Evolutionary conservation across 2,329 filamentous ascomycete genomes (phyloP).

Genomic region (Cadophora sp.): DNA sequence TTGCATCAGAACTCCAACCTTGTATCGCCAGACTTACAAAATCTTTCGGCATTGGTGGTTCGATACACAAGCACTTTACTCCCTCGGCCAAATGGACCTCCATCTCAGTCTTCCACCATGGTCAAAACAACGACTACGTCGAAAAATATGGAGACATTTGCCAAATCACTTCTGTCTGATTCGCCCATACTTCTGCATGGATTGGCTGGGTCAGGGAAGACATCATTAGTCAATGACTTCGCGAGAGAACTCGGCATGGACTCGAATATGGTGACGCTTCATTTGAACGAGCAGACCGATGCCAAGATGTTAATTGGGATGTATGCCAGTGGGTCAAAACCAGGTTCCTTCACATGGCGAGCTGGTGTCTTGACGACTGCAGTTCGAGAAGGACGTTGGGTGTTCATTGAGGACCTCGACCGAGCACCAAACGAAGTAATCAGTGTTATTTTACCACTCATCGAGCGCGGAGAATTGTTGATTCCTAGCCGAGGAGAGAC

Average conservation of each 20-base stretch:
- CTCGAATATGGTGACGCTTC: slow-evolving; percentile 86
- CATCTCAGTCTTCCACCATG: slow-evolving; percentile 57
- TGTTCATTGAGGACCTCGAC: slow-evolving; percentile 96
- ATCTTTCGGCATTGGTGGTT: slow-evolving; percentile 65
- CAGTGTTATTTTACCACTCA: slow-evolving; percentile 88
- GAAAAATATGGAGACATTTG: slow-evolving; percentile 74
- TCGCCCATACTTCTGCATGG: slow-evolving; percentile 84
- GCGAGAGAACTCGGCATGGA: slow-evolving; percentile 81
- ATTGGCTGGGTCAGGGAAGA: slow-evolving; percentile 88
- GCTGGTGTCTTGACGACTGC: slow-evolving; percentile 93
- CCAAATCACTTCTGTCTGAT: slow-evolving; percentile 67
- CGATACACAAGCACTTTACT: slow-evolving; percentile 72
- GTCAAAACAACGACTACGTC: slow-evolving; percentile 77
- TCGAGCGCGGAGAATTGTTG: slow-evolving; percentile 89
- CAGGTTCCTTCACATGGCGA: slow-evolving; percentile 90
- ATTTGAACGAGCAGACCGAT: slow-evolving; percentile 97
- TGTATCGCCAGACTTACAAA: slow-evolving; percentile 41
- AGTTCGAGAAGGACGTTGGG: slow-evolving; percentile 92
- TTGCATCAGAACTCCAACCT: background rate
- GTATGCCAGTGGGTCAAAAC: slow-evolving; percentile 87
- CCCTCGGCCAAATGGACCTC: slow-evolving; percentile 62
- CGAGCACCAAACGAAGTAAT: slow-evolving; percentile 94
- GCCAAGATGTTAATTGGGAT: slow-evolving; percentile 95
- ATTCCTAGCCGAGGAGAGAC: slow-evolving; percentile 89
- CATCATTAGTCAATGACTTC: slow-evolving; percentile 81